Conservation (phyloP, 495 filamentous ascomycete genomes). For the Tuber borchii region DNA sequence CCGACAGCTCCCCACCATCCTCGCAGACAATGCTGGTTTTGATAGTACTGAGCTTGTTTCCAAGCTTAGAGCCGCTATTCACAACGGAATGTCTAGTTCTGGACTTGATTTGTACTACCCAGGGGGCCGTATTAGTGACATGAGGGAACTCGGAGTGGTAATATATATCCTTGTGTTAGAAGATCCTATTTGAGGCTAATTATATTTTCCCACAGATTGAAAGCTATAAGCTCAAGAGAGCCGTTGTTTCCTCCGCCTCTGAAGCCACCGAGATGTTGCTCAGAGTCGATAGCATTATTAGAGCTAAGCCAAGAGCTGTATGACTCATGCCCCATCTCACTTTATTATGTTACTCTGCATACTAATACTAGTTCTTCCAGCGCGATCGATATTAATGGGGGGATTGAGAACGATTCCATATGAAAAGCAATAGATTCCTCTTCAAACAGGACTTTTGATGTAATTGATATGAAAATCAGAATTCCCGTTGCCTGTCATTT, state of each 20-base stretch:
- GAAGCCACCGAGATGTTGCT: constrained; percentile 83
- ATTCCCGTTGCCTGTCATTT: not conserved
- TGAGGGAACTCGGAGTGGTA: constrained; percentile 84
- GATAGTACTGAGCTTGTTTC: constrained; percentile 92
- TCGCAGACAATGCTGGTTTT: constrained; percentile 94
- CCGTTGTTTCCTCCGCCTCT: constrained; percentile 87
- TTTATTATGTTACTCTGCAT: not conserved
- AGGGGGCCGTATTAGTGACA: constrained; percentile 89
- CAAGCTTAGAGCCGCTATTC: constrained; percentile 83
- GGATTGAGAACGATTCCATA: constrained; percentile 11
- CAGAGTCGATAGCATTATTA: constrained; percentile 41
- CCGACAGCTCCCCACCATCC: constrained; percentile 87
- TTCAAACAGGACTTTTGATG: constrained; percentile 9
- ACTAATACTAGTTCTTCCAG: constrained; percentile 22
- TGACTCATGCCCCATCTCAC: not conserved
- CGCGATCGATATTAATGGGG: constrained; percentile 33
- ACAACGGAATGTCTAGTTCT: constrained; percentile 84
- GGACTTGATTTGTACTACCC: constrained; percentile 84
- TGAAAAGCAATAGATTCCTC: constrained; percentile 36
- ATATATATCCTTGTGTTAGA: not conserved
- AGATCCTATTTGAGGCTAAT: constrained; percentile 10
- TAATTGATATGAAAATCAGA: not conserved
- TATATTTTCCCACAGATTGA: constrained; percentile 53
- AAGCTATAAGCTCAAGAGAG: constrained; percentile 96
- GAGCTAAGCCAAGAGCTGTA: constrained; percentile 42